phyloP scores from a whole-genome alignment of 2,329 filamentous ascomycete species.

The Phialemoniopsis sp. region DNA sequence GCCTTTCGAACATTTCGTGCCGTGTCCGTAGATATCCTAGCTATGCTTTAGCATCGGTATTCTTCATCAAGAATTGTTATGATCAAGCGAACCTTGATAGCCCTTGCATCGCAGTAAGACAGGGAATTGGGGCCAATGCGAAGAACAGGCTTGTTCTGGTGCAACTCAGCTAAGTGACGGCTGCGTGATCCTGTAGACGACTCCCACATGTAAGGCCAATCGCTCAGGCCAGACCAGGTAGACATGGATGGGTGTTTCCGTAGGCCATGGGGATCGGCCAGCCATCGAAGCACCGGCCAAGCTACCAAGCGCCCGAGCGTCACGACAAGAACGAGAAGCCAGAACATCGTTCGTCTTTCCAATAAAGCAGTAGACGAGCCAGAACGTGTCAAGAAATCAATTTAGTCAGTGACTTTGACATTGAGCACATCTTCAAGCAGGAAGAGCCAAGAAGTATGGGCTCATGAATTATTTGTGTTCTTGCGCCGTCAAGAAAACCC shows the following conservation, averaged over 20 bases:
- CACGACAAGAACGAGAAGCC: too few species aligned
- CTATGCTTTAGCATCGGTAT: neutral
- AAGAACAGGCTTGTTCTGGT: slow-evolving; percentile 39
- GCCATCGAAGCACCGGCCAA: slow-evolving; percentile 34
- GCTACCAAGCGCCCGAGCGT: too few species aligned
- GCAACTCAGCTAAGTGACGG: slow-evolving; percentile 32
- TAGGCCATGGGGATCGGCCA: slow-evolving; percentile 39
- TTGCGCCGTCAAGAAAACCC: too few species aligned
- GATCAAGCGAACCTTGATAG: slow-evolving; percentile 32
- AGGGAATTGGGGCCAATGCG: slow-evolving; percentile 40
- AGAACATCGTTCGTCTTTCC: too few species aligned
- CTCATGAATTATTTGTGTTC: too few species aligned
- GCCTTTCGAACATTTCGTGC: slow-evolving; percentile 45
- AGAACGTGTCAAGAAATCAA: neutral
- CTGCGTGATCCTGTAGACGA: slow-evolving; percentile 38
- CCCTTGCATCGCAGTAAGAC: slow-evolving; percentile 32
- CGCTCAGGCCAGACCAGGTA: slow-evolving; percentile 36
- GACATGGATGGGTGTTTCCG: slow-evolving; percentile 40
- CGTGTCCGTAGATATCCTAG: slow-evolving; percentile 43
- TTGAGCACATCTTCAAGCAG: too few species aligned
- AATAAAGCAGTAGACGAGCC: slow-evolving; percentile 26
- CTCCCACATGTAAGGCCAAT: slow-evolving; percentile 40
- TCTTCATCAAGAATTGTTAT: neutral
- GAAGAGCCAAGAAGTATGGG: too few species aligned
- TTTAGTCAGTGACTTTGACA: too few species aligned